These are phyloP conservation scores for Eucalyptus tenuipes DNA, from an alignment of 345 rosid species.

Conservation along the genomic window DNA sequence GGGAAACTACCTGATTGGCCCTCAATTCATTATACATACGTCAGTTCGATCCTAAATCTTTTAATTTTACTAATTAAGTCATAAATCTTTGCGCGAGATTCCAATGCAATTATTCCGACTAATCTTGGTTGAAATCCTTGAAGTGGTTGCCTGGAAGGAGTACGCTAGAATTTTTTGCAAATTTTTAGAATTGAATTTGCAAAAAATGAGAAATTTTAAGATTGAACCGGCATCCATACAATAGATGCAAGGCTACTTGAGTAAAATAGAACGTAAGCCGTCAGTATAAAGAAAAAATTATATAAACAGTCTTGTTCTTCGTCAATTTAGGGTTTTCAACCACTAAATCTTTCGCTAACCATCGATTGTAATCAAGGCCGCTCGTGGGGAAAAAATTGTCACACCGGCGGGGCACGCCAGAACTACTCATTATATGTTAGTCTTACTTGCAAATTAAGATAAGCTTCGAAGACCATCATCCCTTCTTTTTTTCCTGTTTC, in stretches of 20 bases:
- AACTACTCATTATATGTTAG: background rate
- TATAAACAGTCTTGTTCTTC: background rate
- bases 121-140: background rate
- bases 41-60: background rate
- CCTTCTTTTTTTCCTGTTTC: background rate
- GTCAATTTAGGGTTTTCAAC: background rate
- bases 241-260: background rate
- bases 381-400: background rate
- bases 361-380: background rate
- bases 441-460: background rate
- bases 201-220: background rate
- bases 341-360: background rate
- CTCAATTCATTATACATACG: rapidly evolving
- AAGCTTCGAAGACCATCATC: background rate
- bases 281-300: background rate
- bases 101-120: background rate
- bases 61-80: rapidly evolving
- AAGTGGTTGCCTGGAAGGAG: background rate
- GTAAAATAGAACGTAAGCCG: background rate
- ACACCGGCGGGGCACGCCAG: background rate
- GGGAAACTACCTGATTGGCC: background rate
- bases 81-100: rapidly evolving
- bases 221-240: rapidly evolving
- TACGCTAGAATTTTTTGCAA: rapidly evolving
- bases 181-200: background rate